Evolutionary conservation across 345 rosid genomes (phyloP), one percentile per base, ranked within the genome.

Genomic region (Pistacia vera): DNA sequence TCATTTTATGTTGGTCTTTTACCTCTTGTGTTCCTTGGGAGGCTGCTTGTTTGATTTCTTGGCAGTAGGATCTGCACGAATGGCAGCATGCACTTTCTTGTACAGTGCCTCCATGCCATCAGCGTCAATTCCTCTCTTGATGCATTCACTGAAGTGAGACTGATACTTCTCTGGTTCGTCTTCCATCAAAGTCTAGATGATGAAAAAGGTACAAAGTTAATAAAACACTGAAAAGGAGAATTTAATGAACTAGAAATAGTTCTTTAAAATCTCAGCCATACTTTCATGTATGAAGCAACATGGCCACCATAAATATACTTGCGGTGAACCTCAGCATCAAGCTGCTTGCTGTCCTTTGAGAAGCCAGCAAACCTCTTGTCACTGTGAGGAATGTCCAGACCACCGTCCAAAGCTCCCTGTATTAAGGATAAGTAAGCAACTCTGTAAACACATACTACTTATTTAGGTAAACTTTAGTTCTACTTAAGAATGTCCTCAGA

Each of bases 281-380:
- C 94, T 79, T 77, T 90, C 96, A 94, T 91, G 88, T 92, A 94
- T n/a, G 91, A 75, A 49, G 90, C 89, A 70, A 94, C 89, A 59
- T 94, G 98, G 6, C 96, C 97, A 57, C 94, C 96, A 51, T 66
- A 91, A 52, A 94, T 83, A 77, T 94, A 92, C 83, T 91, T 94
- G 83, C 86, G 84, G 80, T 94, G 98, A 80, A 86, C 81, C 54
- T 92, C 98, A 55, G 86, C 90, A 86, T 92, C 92, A 38, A 94
- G 97, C 81, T 88, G 94, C 83, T 91, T 89, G 49, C 81, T 58
- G 0, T 91, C 93, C 85, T 88, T 91, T 9, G 82, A 80, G 73
- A 92, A 94, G 14, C 98, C 97, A 35, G 98, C 97, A 69, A 92
- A 94, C 65, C 98, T 83, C 88, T 94, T 91, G 55, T 91, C 98